Evolutionary conservation across 805 yeast genomes (phyloP).

Genomic region (Candida piceae): DNA sequence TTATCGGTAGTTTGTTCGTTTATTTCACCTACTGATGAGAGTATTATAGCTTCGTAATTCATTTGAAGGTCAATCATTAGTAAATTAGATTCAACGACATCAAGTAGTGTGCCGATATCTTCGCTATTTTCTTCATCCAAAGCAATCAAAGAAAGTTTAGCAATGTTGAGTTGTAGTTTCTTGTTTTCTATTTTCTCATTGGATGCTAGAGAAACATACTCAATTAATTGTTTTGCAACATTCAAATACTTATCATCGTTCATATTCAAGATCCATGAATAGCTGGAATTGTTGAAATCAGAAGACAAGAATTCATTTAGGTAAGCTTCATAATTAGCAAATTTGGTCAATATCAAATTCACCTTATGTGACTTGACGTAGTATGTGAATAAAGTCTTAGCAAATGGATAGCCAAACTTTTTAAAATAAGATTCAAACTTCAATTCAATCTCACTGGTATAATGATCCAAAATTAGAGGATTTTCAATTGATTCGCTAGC

Average conservation of each 20-base stretch:
- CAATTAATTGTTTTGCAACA: constrained; percentile 46
- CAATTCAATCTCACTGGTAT: constrained; percentile 17
- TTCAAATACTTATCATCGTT: constrained; percentile 42
- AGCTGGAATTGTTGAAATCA: constrained; percentile 38
- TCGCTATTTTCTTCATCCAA: constrained; percentile 20
- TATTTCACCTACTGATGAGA: constrained; percentile 19
- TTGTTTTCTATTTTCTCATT: constrained; percentile 42
- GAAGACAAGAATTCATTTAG: constrained; percentile 49
- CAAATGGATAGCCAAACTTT: constrained; percentile 65
- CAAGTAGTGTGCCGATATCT: constrained; percentile 26
- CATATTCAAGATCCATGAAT: constrained; percentile 72
- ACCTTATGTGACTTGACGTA: constrained; percentile 50
- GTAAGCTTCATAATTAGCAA: constrained; percentile 45
- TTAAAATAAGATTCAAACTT: constrained; percentile 48
- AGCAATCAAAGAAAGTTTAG: constrained; percentile 61
- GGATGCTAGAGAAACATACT: constrained; percentile 33
- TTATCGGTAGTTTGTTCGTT: constrained; percentile 20
- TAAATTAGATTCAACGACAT: constrained; percentile 43
- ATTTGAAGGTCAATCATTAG: constrained; percentile 18
- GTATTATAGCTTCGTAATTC: constrained; percentile 28
- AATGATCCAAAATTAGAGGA: constrained; percentile 14
- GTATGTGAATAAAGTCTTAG: constrained; percentile 53
- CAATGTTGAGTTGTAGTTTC: constrained; percentile 59
- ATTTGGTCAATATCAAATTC: constrained; percentile 49
- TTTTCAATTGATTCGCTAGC: constrained; percentile 30